These are phyloP conservation scores for Drosera spatulata DNA, from an alignment of 179 eudicot species.

Conservation along the genomic window DNA sequence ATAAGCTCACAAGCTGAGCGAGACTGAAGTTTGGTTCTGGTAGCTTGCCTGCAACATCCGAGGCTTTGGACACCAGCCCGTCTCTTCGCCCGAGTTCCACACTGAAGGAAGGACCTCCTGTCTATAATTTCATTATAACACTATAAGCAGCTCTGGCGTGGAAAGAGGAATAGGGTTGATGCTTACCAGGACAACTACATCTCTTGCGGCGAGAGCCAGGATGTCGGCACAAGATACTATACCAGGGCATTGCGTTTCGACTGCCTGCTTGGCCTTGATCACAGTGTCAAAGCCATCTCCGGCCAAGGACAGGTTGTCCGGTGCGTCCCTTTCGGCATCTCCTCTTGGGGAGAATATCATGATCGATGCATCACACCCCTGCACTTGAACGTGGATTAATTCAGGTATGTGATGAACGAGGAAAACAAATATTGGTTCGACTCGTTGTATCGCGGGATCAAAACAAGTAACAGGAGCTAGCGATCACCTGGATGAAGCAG, in stretches of 20 bases:
- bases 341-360: constrained; percentile 50
- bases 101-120: constrained; percentile 11
- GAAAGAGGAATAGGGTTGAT: not conserved
- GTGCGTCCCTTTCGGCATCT: constrained; percentile 64
- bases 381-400: not conserved
- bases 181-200: constrained; percentile 50
- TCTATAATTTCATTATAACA: not conserved
- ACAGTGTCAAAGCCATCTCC: constrained; percentile 82
- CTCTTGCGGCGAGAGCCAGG: constrained; percentile 61
- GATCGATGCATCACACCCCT: constrained; percentile 88
- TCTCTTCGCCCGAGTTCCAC: constrained; percentile 15
- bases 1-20: not conserved
- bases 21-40: constrained; percentile 6
- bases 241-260: constrained; percentile 61
- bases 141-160: no score
- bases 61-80: constrained; percentile 8
- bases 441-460: no score
- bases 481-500: constrained; percentile 53
- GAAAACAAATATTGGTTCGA: not conserved
- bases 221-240: constrained; percentile 81
- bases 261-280: constrained; percentile 56
- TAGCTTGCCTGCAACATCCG: constrained; percentile 4
- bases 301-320: constrained; percentile 50
- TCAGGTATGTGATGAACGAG: no score
- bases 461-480: not conserved